phyloP scores from a whole-genome alignment of 306 rosid species.

The Quercus agrifolia region DNA sequence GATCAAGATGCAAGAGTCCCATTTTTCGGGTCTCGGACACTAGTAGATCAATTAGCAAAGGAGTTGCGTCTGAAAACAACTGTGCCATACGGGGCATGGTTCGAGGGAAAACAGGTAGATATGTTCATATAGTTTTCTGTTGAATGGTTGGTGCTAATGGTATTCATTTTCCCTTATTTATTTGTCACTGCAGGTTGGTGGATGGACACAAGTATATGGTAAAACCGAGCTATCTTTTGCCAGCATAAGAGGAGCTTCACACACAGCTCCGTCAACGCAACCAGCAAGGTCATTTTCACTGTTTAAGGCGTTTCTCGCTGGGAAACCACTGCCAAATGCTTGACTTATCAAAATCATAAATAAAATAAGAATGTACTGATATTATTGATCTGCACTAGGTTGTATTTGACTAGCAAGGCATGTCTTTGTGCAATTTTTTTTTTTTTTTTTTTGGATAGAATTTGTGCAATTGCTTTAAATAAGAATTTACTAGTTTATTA shows the following conservation, averaged over 20 bases:
- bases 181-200: slow-evolving; percentile 25
- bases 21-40: slow-evolving; percentile 37
- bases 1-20: slow-evolving; percentile 45
- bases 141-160: neutral
- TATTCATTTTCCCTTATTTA: neutral
- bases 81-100: slow-evolving; percentile 31
- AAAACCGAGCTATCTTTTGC: slow-evolving; percentile 19
- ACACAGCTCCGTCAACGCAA: slow-evolving; percentile 16
- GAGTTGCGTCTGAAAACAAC: slow-evolving; percentile 23
- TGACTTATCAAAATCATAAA: neutral
- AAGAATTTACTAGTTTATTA: neutral
- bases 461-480: neutral
- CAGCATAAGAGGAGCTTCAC: slow-evolving; percentile 30
- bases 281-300: slow-evolving; percentile 24
- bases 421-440: no score
- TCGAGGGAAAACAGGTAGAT: slow-evolving; percentile 33
- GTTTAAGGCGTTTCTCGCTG: slow-evolving; percentile 22
- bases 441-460: no score
- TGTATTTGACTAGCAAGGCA: no score
- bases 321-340: slow-evolving; percentile 25
- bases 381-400: no score
- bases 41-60: slow-evolving; percentile 39
- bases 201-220: slow-evolving; percentile 34
- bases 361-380: neutral
- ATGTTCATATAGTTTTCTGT: neutral